Conservation (phyloP, 2,329 filamentous ascomycete genomes). For the Elsinoe fawcettii region DNA sequence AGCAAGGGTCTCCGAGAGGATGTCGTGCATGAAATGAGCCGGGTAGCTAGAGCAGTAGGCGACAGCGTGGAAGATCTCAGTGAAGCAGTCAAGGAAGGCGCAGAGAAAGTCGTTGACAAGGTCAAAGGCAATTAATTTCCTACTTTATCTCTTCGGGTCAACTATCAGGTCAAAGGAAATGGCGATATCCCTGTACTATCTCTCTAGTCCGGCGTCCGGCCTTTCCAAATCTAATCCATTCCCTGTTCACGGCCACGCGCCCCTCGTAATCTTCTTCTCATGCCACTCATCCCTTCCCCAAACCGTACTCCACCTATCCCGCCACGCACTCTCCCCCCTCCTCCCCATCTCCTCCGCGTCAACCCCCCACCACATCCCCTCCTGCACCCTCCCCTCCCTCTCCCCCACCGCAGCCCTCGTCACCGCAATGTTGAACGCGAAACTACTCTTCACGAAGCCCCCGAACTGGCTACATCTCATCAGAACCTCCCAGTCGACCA, state of each 20-base stretch:
- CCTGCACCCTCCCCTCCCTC: constrained; percentile 21
- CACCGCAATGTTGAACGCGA: constrained; percentile 43
- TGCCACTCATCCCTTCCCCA: constrained; percentile 21
- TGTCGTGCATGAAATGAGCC: constrained; percentile 17
- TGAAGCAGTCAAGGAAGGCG: constrained; percentile 18
- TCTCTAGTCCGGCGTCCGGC: neutral
- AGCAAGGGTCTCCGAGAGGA: constrained; percentile 25
- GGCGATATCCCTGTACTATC: constrained; percentile 1
- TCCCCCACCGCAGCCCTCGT: constrained; percentile 31
- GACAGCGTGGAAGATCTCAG: constrained; percentile 17
- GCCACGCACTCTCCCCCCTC: constrained; percentile 18
- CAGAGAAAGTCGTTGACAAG: constrained; percentile 9
- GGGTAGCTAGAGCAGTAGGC: constrained; percentile 13
- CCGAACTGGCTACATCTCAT: constrained; percentile 38
- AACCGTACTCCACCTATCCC: constrained; percentile 21
- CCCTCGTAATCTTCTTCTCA: constrained; percentile 19
- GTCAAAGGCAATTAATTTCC: neutral
- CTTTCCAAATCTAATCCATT: neutral
- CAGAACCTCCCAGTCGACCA: constrained; percentile 47
- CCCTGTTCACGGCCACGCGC: constrained; percentile 17
- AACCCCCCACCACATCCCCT: constrained; percentile 21
- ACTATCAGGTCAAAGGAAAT: neutral
- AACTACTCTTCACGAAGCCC: constrained; percentile 40
- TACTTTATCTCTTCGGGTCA: neutral
- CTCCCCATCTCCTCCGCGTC: constrained; percentile 22